Evolutionary conservation across 768 basidiomycete genomes (phyloP), one percentile per base, ranked within the genome.

Genomic region (Hygrocybe coccinea): DNA sequence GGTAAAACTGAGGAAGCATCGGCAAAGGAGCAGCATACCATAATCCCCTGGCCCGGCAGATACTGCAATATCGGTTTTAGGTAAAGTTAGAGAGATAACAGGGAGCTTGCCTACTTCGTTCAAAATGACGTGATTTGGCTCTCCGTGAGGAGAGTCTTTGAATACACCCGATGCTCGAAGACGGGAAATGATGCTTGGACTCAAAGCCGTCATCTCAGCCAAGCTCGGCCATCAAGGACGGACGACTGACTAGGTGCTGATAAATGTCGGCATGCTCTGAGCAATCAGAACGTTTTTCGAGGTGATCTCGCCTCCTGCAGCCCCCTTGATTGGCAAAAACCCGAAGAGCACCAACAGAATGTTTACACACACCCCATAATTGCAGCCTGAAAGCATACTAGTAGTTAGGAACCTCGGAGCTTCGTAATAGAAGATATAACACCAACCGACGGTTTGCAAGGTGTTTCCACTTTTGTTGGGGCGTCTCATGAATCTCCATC

Each of bases 1-100:
- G 57, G 52, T 44, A 9, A 48, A 57, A 34, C 48, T 21, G 37
- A 54, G n/a, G 33, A 36, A 38, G 14, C 22, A n/a, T 2, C 6
- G 25, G 7, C 12, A 11, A 52, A 25, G 47, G 22, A 34, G 57
- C 34, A 29, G 53, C 75, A 54, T 67, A 93, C 93, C 81, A 94
- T 89, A 57, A 98, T 97, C 10, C 95, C 95, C 73, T 97, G 92
- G 1, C 89, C 91, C 7, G 91, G 81, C 15, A 83, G 78, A 69
- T 97, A 97, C 84, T 89, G 39, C 21, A 39, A 52, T 36, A 50
- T 29, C 17, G 29, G 10, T 52, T 50, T 39, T 34, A 35, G 29
- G 35, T 15, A 57, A 54, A 53, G 37, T 56, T 55, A 41, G 25
- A 38, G 29, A 51, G 24, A 43, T 33, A 14, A 2, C 29, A 44